Conservation (phyloP, 352 stramenopile genomes). For the Phytophthora idaei region DNA sequence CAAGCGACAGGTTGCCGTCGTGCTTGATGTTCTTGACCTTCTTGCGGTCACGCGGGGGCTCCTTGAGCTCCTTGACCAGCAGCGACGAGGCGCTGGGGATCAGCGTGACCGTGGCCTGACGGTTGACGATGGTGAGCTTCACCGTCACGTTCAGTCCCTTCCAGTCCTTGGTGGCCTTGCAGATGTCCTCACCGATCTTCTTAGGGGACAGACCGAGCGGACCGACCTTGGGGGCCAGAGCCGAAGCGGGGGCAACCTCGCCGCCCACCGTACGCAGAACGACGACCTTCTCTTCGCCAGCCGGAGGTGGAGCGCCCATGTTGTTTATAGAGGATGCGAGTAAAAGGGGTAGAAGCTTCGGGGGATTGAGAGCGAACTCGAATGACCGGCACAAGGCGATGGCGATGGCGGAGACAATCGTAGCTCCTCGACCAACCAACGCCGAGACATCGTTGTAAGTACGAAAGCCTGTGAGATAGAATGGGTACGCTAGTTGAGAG, state of each 20-base stretch:
- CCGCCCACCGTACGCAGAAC: constrained; percentile 99
- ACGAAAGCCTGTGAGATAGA: constrained; percentile 3
- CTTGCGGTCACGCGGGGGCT: constrained; percentile 99
- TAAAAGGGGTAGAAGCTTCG: constrained; percentile 36
- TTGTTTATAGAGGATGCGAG: constrained; percentile 91
- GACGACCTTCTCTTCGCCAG: constrained; percentile 92
- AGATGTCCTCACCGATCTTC: constrained; percentile 99
- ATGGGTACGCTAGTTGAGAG: constrained; percentile 9
- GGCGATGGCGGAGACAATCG: constrained; percentile 1
- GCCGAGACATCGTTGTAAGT: constrained; percentile 14
- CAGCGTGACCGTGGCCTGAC: constrained; percentile 96
- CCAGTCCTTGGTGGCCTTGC: constrained; percentile 99
- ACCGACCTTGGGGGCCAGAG: constrained; percentile 99
- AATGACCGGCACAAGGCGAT: constrained; percentile 21
- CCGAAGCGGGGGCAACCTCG: constrained; percentile 98
- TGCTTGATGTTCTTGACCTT: constrained; percentile 99
- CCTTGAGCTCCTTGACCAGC: constrained; percentile 99
- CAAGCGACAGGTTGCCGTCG: constrained; percentile 99
- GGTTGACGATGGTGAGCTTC: constrained; percentile 99
- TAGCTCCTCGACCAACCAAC: constrained; percentile 47
- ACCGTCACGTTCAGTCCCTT: constrained; percentile 99
- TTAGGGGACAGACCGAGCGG: constrained; percentile 99
- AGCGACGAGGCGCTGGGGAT: constrained; percentile 98
- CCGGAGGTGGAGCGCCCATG: constrained; percentile 89
- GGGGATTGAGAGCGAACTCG: constrained; percentile 44